Percentiles rank a stretch among this genome's conserved stretches.
Evolutionary conservation across 192 early-diverging fungal genomes (phyloP).

Genomic region (Mortierella claussenii): DNA sequence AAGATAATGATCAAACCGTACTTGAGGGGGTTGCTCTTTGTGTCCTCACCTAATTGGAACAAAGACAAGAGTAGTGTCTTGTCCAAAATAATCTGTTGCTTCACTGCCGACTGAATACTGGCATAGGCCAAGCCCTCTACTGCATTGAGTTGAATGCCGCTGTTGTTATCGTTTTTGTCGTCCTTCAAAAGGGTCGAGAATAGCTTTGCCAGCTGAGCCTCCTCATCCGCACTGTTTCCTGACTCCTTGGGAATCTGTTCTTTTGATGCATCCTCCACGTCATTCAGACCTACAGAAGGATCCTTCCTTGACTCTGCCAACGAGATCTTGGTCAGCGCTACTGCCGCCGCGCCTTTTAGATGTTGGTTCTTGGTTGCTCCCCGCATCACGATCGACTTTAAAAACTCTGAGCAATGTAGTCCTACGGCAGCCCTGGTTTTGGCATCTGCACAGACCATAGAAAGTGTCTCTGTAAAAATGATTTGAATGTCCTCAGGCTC

Average conservation of each 20-base stretch:
- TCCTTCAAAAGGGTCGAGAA: slow-evolving; percentile 66
- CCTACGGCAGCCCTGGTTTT: slow-evolving; percentile 66
- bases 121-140: slow-evolving; percentile 89
- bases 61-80: slow-evolving; percentile 66
- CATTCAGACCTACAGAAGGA: slow-evolving; percentile 26
- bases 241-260: slow-evolving; percentile 40
- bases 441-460: slow-evolving; percentile 70
- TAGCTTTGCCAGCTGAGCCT: slow-evolving; percentile 58
- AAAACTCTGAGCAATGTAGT: slow-evolving; percentile 60
- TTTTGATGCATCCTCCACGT: slow-evolving; percentile 21
- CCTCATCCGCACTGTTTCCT: slow-evolving; percentile 34
- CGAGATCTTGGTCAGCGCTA: slow-evolving; percentile 72
- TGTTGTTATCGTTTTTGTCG: slow-evolving; percentile 39
- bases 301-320: slow-evolving; percentile 50
- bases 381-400: slow-evolving; percentile 53
- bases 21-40: slow-evolving; percentile 63
- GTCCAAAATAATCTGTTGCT: slow-evolving; percentile 75
- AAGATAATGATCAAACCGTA: slow-evolving; percentile 83
- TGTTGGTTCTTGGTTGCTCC: slow-evolving; percentile 52
- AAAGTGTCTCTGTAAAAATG: slow-evolving; percentile 67
- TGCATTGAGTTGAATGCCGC: slow-evolving; percentile 60
- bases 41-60: slow-evolving; percentile 58
- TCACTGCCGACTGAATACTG: slow-evolving; percentile 72
- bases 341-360: slow-evolving; percentile 65
- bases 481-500: slow-evolving; percentile 75